Conservation (phyloP, 1,284 basidiomycete species). For the Tilletia indica region DNA sequence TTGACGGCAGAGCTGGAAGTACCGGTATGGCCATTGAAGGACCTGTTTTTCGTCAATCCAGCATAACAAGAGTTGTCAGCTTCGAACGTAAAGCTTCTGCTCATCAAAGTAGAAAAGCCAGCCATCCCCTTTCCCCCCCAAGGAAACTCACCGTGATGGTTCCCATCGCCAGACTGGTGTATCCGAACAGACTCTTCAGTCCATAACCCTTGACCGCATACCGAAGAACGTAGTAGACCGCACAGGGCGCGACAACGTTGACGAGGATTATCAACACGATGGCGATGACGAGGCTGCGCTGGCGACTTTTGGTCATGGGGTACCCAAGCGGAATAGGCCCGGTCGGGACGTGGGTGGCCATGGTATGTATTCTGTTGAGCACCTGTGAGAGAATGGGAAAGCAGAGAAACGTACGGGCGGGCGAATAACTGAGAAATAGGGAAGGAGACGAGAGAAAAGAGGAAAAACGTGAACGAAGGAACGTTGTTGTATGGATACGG, state of each 20-base stretch:
- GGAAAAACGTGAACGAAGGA: too few relatives aligned
- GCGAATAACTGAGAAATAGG: too few relatives aligned
- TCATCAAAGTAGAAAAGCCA: too few relatives aligned
- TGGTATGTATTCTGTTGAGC: too few relatives aligned
- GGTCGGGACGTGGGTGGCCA: background rate
- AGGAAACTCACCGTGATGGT: background rate
- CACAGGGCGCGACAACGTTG: background rate
- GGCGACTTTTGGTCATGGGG: background rate
- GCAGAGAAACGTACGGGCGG: too few relatives aligned
- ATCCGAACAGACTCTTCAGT: background rate
- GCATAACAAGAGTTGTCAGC: background rate
- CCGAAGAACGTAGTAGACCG: background rate
- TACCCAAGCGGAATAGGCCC: background rate
- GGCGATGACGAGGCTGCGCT: background rate
- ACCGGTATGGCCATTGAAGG: background rate
- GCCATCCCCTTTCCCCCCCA: too few relatives aligned
- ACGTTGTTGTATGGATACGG: too few relatives aligned
- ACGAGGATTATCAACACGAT: background rate
- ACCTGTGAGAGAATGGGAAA: too few relatives aligned
- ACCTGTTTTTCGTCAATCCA: background rate
- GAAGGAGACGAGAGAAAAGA: too few relatives aligned
- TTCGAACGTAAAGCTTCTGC: background rate
- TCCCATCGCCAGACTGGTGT: background rate
- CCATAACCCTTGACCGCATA: background rate
- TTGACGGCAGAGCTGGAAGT: background rate